Percentiles rank a stretch among this genome's conserved stretches.
phyloP scores from a whole-genome alignment of 1,284 basidiomycete species.

The Cryptococcus floricola region DNA sequence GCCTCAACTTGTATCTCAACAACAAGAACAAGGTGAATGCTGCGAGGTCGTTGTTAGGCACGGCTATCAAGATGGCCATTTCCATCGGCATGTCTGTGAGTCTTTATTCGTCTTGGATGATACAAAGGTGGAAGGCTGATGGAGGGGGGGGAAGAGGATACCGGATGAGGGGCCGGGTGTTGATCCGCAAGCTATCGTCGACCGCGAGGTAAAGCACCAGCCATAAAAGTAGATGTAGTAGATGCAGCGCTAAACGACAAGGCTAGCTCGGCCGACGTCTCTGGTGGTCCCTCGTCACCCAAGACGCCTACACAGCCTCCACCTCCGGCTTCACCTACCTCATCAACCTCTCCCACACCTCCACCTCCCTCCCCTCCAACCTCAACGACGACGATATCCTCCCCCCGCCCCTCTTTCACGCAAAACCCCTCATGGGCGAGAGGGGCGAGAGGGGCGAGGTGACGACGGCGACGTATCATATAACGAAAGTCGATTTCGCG shows the following conservation, averaged over 20 bases:
- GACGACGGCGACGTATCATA: constrained; percentile 14
- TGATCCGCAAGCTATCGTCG: constrained; percentile 19
- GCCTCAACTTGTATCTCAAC: constrained; percentile 27
- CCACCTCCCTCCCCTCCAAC: constrained; percentile 14
- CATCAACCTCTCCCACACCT: constrained; percentile 16
- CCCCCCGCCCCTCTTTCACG: background rate
- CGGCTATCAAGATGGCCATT: constrained; percentile 36
- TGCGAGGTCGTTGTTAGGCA: constrained; percentile 40
- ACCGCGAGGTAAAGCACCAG: constrained; percentile 24
- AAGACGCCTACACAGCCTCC: constrained; percentile 21
- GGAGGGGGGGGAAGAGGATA: constrained; percentile 3
- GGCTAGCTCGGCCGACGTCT: constrained; percentile 35
- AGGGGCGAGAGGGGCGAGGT: background rate
- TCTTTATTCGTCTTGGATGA: background rate
- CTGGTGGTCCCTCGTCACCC: constrained; percentile 45
- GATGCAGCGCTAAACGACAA: background rate
- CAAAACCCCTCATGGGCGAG: background rate
- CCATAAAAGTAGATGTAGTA: background rate
- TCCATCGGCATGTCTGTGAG: constrained; percentile 17
- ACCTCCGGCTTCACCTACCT: constrained; percentile 18
- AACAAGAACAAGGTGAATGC: constrained; percentile 43
- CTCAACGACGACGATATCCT: constrained; percentile 19
- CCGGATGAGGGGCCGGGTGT: constrained; percentile 2
- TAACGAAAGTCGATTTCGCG: constrained; percentile 17
- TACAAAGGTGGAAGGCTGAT: background rate